A percentile compares a stretch with the other conserved stretches of the same genome.
These are phyloP conservation scores for Tulasnella sp. DNA, from an alignment of 768 basidiomycete genomes.

Conservation along the genomic window DNA sequence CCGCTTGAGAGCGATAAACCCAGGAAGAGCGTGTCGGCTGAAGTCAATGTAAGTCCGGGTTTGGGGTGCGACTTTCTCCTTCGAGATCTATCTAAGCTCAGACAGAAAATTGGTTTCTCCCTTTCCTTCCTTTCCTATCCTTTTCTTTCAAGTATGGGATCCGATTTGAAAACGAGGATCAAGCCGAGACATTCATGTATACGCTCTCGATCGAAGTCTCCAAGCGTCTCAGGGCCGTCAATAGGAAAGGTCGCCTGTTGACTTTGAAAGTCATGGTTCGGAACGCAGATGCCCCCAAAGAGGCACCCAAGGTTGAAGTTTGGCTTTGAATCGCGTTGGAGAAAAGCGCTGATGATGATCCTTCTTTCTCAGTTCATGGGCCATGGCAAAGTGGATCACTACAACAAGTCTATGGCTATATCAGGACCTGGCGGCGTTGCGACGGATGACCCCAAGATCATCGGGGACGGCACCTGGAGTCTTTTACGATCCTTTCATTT, in stretches of 20 bases:
- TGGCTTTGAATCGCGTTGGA: neutral
- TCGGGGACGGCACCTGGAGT: slow-evolving; percentile 68
- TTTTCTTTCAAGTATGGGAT: slow-evolving; percentile 71
- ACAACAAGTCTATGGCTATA: slow-evolving; percentile 61
- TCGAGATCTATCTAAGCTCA: no score
- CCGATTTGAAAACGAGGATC: slow-evolving; percentile 70
- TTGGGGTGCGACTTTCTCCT: no score
- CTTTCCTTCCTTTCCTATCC: neutral
- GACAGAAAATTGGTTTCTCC: neutral
- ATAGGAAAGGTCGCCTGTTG: slow-evolving; percentile 60
- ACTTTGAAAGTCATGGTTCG: slow-evolving; percentile 86
- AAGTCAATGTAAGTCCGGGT: slow-evolving; percentile 89
- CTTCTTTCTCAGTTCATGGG: slow-evolving; percentile 60
- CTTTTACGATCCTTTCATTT: slow-evolving; percentile 63
- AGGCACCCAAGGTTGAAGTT: slow-evolving; percentile 67
- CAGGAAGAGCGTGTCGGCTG: slow-evolving; percentile 85
- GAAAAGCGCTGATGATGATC: neutral
- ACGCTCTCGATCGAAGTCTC: slow-evolving; percentile 72
- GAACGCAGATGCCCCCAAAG: slow-evolving; percentile 73
- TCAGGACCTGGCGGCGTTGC: slow-evolving; percentile 49
- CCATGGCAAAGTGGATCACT: slow-evolving; percentile 74
- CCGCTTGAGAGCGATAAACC: slow-evolving; percentile 73
- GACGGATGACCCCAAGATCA: slow-evolving; percentile 58
- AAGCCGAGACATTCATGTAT: slow-evolving; percentile 67
- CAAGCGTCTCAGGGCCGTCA: slow-evolving; percentile 52